Conservation (phyloP, 202 grass and related monocot genomes). For the Tripidium arundinaceum region DNA sequence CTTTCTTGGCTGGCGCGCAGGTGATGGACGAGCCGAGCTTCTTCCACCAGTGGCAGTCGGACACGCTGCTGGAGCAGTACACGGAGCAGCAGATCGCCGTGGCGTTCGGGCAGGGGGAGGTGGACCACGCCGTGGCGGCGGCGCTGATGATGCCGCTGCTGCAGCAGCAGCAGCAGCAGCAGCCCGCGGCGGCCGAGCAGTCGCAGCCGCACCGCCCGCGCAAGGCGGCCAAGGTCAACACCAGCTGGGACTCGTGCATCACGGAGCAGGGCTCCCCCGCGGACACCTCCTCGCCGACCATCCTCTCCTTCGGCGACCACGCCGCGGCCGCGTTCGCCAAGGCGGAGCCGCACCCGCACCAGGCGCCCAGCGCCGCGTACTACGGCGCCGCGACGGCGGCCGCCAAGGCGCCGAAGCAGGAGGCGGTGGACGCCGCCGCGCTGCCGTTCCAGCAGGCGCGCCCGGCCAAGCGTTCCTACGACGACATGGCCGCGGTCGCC, state of each 20-base stretch:
- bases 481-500: conserved; percentile 38
- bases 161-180: conserved; percentile 12
- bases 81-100: conserved; percentile 77
- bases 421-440: conserved; percentile 35
- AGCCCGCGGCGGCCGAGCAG: not conserved
- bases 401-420: conserved; percentile 54
- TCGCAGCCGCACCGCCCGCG: conserved; percentile 34
- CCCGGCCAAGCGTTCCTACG: conserved; percentile 54
- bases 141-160: not conserved
- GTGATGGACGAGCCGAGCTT: conserved; percentile 75
- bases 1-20: conserved; percentile 19
- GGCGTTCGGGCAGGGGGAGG: conserved; percentile 52
- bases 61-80: conserved; percentile 67
- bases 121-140: conserved; percentile 31
- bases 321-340: conserved; percentile 30
- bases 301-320: conserved; percentile 71
- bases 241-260: conserved; percentile 90
- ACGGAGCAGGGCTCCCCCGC: conserved; percentile 78
- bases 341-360: not conserved
- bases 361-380: conserved; percentile 16
- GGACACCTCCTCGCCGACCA: conserved; percentile 65
- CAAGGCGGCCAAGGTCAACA: conserved; percentile 57
- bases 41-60: conserved; percentile 85
- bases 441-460: conserved; percentile 20
- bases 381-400: conserved; percentile 9